Percentiles rank a stretch among this genome's conserved stretches.
These are phyloP conservation scores for Orbilia quercus DNA, from an alignment of 2,329 filamentous ascomycete species.

Conservation along the genomic window DNA sequence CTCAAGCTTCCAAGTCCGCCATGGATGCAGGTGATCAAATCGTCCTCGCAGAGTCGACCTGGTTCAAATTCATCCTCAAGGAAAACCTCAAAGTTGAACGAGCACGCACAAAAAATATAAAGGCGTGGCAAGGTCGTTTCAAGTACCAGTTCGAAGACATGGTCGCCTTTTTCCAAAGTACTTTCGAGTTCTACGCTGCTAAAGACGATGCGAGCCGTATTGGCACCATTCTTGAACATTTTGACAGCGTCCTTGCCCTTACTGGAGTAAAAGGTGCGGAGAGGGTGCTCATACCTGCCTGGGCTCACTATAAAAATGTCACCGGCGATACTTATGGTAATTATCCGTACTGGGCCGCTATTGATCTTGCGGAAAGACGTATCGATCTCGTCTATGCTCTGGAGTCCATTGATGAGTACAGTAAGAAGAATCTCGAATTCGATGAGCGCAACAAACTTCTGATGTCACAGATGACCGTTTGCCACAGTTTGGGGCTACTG, in stretches of 20 bases:
- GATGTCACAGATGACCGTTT: constrained; percentile 9
- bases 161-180: constrained; percentile 2
- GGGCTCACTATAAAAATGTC: constrained; percentile 27
- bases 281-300: background rate
- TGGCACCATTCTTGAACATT: background rate
- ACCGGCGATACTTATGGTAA: constrained; percentile 20
- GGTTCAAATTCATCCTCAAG: constrained; percentile 10
- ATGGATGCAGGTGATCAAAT: constrained; percentile 20
- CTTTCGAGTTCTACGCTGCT: constrained; percentile 1
- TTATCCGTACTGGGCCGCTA: constrained; percentile 15
- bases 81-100: constrained; percentile 18
- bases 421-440: background rate
- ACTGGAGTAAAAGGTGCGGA: background rate
- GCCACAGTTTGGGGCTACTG: constrained; percentile 10
- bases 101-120: background rate
- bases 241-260: constrained; percentile 12
- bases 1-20: background rate
- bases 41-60: constrained; percentile 14
- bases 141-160: constrained; percentile 15
- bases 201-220: constrained; percentile 33
- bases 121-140: background rate
- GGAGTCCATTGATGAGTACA: background rate
- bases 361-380: background rate
- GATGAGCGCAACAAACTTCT: background rate
- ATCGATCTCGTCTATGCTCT: constrained; percentile 14